Base-by-base conservation (phyloP, 176 grass and related monocot genomes). In the Themeda triandra region DNA sequence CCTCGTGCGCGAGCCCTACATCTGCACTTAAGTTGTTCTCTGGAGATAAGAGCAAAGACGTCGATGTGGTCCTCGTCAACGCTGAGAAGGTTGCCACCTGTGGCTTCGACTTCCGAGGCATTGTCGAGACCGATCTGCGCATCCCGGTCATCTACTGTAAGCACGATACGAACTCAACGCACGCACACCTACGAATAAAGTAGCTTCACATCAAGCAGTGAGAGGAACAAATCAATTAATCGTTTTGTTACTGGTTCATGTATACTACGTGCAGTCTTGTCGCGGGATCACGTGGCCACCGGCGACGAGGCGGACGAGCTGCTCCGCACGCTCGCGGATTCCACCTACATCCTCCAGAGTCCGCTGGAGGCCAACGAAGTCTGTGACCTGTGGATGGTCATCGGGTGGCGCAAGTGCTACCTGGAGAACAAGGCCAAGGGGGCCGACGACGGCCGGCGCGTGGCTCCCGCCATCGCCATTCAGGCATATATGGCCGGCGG, bases 61-160 rank as follows among this genome's bases (percentile, higher is more conserved):
- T 78, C 53, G 40, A 83, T 13, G 66, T 53, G 17, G 24, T 88
- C 74, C 73, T 83, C 1, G 4, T 7, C 1, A 41, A 88, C 25
- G 86, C 73, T 3, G 54, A 71, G n/a, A 88, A 31, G 73, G 41
- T 8, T 14, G 13, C 75, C 13, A 24, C 53, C 24, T 73, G 74
- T 6, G 66, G 80, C 13, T 88, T 88, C 27, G 32, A 88, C 56
- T 78, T 83, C 8, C 24, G 31, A 0, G 54, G 18, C 31, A 71
- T 83, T 44, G 8, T 88, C 19, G 74, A 83, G 74, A 6, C 40
- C 0, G 66, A 88, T 19, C 41, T 88, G 0, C 0, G 1, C 65
- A 53, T 88, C 41, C 86, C 86, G 0, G 86, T 88, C 54, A 18
- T 88, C 53, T 83, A 83, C 53, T 30, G 86, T 87, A 81, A 74